Base-by-base conservation (phyloP, 2,329 filamentous ascomycete genomes). In the Trichoderma sp. region DNA sequence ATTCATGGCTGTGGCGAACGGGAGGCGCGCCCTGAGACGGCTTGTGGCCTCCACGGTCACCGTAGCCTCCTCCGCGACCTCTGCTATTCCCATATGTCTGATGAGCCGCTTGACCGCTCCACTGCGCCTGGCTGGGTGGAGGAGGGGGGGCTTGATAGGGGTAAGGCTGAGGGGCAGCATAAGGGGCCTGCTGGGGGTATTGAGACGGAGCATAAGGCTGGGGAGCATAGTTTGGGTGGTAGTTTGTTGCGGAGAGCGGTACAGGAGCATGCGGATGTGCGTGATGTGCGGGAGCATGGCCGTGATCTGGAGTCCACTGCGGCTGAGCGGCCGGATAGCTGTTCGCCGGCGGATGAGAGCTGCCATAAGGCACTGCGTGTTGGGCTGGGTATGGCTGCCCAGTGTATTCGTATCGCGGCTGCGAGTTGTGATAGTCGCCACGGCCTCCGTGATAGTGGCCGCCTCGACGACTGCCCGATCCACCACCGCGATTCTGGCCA, bases 201-300 rank as follows among this genome's bases (percentile, higher is more conserved):
- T 82, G 80, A 28, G 80, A 68, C 55, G 78, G 75, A 37, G 77
- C 77, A 69, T 88, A 89, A 10, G 81, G 77, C 73, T 88, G 87
- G 51, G 84, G 83, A 49, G 86, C 83, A 74, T 87, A 89, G 76
- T 86, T 87, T 39, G 85, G 85, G 72, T 88, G 86, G 73, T 88
- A 88, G 73, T 85, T 86, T 70, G 83, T 80, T 37, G 84, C 78
- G 60, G 85, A 82, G 39, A 88, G 78, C 32, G 85, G 83, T 66
- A 81, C 75, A 51, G 82, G 81, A 54, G 80, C 78, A 73, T 86
- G 85, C 39, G 81, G 76, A 28, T 83, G 79, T n/a, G 78, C 76
- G 71, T 81, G 79, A 64, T 80, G 80, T 37, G 79, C 77, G 8
- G 76, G 68, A 67, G 79, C 76, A 34, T 71, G 72, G 54, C 74